Percentiles rank a stretch among this genome's conserved stretches.
These are phyloP conservation scores for Vicia faba DNA, from an alignment of 306 rosid genomes.

Conservation along the genomic window DNA sequence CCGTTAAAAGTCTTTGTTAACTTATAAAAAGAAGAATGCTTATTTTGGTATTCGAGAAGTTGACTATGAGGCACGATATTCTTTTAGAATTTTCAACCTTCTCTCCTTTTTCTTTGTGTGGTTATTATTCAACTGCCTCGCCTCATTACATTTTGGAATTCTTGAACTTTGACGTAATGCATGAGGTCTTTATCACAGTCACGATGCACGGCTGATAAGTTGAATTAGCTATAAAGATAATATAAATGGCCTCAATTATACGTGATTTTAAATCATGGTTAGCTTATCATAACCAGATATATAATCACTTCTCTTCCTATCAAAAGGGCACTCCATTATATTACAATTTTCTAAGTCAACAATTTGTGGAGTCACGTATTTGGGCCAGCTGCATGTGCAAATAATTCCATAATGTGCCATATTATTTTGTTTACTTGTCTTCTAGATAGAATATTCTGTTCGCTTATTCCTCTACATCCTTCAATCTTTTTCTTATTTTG, in stretches of 20 bases:
- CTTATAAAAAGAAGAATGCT: not conserved
- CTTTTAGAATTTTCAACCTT: conserved; percentile 1
- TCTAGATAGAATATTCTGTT: not conserved
- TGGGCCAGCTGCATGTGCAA: not conserved
- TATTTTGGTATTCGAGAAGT: conserved; percentile 10
- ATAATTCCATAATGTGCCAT: not conserved
- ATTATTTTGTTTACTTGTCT: not conserved
- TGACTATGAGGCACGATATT: conserved; percentile 4
- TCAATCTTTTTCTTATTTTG: not conserved
- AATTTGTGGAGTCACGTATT: not conserved
- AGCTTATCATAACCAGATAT: conserved; percentile 17
- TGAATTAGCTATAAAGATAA: not conserved
- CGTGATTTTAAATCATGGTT: not conserved
- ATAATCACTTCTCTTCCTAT: not conserved
- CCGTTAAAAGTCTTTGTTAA: too few relatives aligned
- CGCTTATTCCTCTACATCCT: not conserved
- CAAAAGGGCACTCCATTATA: not conserved
- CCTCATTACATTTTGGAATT: not conserved
- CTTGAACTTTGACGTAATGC: not conserved
- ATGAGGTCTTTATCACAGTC: not conserved
- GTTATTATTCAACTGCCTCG: not conserved
- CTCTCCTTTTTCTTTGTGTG: not conserved
- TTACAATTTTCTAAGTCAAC: not conserved
- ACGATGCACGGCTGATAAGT: conserved; percentile 34
- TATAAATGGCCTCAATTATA: conserved; percentile 8